Base-by-base conservation (phyloP, 108 stramenopile genomes). In the Cylindrotheca fusiformis region DNA sequence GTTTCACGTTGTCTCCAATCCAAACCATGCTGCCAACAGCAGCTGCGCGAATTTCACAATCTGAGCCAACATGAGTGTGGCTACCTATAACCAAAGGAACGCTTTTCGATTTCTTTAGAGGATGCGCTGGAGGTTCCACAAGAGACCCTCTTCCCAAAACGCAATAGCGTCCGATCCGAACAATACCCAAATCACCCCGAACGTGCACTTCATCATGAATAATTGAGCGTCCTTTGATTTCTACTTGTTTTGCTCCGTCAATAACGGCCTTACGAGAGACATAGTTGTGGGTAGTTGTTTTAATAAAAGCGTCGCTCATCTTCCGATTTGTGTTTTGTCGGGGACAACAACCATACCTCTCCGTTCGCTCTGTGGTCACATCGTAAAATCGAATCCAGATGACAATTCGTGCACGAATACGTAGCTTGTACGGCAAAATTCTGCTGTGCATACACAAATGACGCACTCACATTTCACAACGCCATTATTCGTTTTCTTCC, bases 1-100 rank as follows among this genome's bases (percentile, higher is more conserved):
- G 58, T 19, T 44, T 65, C 0, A 84, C 83, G 52, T 67, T 45
- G 21, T 72, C 51, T 3, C 83, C 79, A 57, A 81, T 77, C 56
- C 56, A 66, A 6, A 76, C 75, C 61, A 65, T 69, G 50, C 71
- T 73, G 18, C 80, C 80, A 72, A 84, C 80, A 2, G 79, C 76
- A 8, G 83, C 71, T 6, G 78, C 79, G 19, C 60, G 72, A 65
- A 80, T 75, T 3, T 60, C 14, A 45, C 78, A 77, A 47, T 75
- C 17, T 29, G 17, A 17, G 53, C 79, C 79, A 58, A 84, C 78
- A 52, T 50, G 65, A 4, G 77, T 72, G 58, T 84, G 67, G 36
- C 69, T 58, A 1, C 79, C 73, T 53, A 84, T 62, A 19, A 63
- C 49, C 53, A 84, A 46, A 3, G 78, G 76, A 29, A 84, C 48